Evolutionary conservation across 2,329 filamentous ascomycete genomes (phyloP), one percentile per base, ranked within the genome.

Genomic region (Ceratocystis colombiana): DNA sequence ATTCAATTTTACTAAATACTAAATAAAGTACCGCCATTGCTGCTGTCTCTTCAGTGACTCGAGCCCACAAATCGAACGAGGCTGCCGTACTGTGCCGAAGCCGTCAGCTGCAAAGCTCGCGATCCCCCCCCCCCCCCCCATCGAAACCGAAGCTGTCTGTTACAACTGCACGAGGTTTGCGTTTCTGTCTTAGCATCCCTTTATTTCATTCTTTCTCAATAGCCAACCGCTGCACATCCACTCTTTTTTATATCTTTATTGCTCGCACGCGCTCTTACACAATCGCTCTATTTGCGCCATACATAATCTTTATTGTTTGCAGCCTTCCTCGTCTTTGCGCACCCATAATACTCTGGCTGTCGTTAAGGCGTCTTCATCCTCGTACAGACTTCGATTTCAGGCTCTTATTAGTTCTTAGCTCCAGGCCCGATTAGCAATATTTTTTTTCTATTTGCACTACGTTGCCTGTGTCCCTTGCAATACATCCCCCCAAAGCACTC

Each of bases 251-350:
- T 37, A n/a, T 59, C 17, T 59, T n/a, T 30, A 30, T 8, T 33
- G 55, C 28, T n/a, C 12, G 8, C 20, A 30, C 55, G 55, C 48
- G 48, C 48, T 25, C 25, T 28, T 28, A 28, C 28, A 25, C 48
- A 28, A 15, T 37, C 55, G 55, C 30, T 59, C 25, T 30, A 15
- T 8, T 59, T 59, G 55, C 22, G 55, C 28, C 55, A 30, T 59
- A n/a, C 17, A 15, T 59, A 59, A 59, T 59, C 37, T 33, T 33
- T 59, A 59, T 59, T 59, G 28, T 30, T 37, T 59, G 55, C 55
- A 59, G 28, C 55, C 17, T 59, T 59, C 15, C 28, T 37, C 30
- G 25, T 30, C 55, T 12, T 59, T 59, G 55, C 17, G 55, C 28
- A 41, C n/a, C 28, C 30, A n/a, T 59, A 59, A 37, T 59, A 53